These are phyloP conservation scores for Ambrosia hybrid DNA, from an alignment of 140 eudicot genomes.

Conservation along the genomic window DNA sequence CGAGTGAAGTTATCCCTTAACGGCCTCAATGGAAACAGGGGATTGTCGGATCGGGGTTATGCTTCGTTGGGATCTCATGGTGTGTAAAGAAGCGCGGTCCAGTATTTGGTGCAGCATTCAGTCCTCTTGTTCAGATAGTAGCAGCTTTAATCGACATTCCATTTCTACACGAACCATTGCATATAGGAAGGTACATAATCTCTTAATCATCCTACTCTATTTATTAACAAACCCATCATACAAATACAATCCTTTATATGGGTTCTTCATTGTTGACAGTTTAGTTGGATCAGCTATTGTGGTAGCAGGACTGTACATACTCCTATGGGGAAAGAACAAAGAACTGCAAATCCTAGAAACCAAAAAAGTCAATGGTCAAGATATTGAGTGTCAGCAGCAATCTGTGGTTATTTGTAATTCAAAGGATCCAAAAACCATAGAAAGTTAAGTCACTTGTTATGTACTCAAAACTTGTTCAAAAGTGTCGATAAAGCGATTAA, in stretches of 20 bases:
- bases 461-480: constrained; percentile 9
- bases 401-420: constrained; percentile 25
- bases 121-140: constrained; percentile 66
- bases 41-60: constrained; percentile 64
- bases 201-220: not conserved
- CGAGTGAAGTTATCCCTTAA: too few relatives aligned
- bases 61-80: constrained; percentile 73
- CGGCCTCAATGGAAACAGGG: constrained; percentile 44
- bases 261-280: constrained; percentile 31
- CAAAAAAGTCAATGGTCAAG: constrained; percentile 35
- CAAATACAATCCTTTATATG: not conserved
- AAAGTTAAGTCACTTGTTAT: constrained; percentile 8
- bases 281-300: constrained; percentile 57
- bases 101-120: constrained; percentile 72
- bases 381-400: constrained; percentile 31
- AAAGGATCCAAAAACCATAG: constrained; percentile 14
- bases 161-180: constrained; percentile 58
- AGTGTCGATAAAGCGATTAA: constrained; percentile 10
- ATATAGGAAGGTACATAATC: constrained; percentile 61
- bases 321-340: constrained; percentile 75
- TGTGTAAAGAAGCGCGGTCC: constrained; percentile 76
- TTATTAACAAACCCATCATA: not conserved
- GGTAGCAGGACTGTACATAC: constrained; percentile 55
- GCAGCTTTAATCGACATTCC: constrained; percentile 56
- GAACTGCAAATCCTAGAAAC: constrained; percentile 39